Percentiles rank a stretch among this genome's conserved stretches.
These are phyloP conservation scores for Wallacemonas sp. DNA, from an alignment of 208 protist genomes.

Conservation along the genomic window DNA sequence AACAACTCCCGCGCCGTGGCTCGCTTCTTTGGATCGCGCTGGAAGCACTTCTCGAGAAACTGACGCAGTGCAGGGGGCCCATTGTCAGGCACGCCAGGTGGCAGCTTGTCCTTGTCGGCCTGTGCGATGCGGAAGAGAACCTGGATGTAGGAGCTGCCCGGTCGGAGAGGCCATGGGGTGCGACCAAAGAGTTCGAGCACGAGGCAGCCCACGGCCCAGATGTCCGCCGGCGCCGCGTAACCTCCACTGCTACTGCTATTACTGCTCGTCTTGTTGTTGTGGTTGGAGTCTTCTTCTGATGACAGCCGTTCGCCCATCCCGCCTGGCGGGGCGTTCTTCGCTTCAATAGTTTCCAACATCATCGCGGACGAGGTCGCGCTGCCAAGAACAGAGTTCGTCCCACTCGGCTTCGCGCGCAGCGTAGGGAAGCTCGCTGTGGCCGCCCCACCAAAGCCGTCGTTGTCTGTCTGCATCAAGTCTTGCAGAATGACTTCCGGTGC, in stretches of 20 bases:
- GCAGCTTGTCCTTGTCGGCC: constrained; percentile 45
- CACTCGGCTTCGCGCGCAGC: not conserved
- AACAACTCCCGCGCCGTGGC: constrained; percentile 62
- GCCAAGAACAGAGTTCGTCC: not conserved
- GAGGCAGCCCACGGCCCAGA: constrained; percentile 88
- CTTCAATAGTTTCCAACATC: constrained; percentile 4
- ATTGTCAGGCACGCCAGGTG: constrained; percentile 62
- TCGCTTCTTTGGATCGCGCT: constrained; percentile 48
- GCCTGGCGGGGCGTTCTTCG: too few species aligned
- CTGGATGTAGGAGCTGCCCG: constrained; percentile 45
- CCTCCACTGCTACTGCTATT: constrained; percentile 16
- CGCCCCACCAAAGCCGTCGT: not conserved
- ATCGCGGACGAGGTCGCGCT: not conserved
- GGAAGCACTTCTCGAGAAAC: constrained; percentile 66
- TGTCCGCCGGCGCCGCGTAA: constrained; percentile 74
- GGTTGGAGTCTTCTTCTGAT: too few species aligned
- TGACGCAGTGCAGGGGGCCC: constrained; percentile 33
- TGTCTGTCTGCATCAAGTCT: constrained; percentile 9
- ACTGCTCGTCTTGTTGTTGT: constrained; percentile 7
- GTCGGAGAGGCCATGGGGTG: constrained; percentile 48
- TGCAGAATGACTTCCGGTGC: constrained; percentile 81
- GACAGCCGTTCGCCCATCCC: too few species aligned
- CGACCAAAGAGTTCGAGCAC: constrained; percentile 79
- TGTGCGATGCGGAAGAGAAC: constrained; percentile 77
- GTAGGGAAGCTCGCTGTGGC: constrained; percentile 13